phyloP scores from a whole-genome alignment of 2,329 filamentous ascomycete genomes.

The Colletotrichum spaethianum region DNA sequence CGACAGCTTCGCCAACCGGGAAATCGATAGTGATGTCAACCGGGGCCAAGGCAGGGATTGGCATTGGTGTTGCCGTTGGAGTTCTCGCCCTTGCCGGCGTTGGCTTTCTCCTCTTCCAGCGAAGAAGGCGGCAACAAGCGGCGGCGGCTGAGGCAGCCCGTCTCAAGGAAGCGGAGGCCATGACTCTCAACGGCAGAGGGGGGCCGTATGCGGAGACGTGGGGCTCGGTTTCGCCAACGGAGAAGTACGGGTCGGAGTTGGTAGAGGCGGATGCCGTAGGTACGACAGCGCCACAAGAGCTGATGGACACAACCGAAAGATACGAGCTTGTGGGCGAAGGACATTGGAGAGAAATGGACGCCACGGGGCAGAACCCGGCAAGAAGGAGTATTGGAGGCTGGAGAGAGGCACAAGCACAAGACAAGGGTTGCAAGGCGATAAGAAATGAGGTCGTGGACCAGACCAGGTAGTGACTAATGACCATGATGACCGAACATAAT shows the following conservation, averaged over 20 bases:
- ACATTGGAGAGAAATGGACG: constrained; percentile 44
- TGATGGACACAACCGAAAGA: constrained; percentile 45
- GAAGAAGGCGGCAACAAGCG: constrained; percentile 52
- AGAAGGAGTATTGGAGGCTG: constrained; percentile 35
- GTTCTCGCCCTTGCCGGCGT: constrained; percentile 58
- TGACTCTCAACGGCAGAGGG: constrained; percentile 45
- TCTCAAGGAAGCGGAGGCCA: constrained; percentile 45
- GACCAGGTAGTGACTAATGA: constrained; percentile 20
- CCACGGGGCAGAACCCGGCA: constrained; percentile 30
- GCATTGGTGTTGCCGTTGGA: constrained; percentile 64
- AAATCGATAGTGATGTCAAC: constrained; percentile 54
- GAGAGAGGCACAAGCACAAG: constrained; percentile 21
- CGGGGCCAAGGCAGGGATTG: constrained; percentile 70
- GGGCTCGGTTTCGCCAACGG: constrained; percentile 24
- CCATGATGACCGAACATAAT: background rate
- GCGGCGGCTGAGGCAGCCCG: constrained; percentile 44
- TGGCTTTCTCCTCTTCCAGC: constrained; percentile 63
- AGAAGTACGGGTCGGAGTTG: constrained; percentile 23
- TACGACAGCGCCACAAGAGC: constrained; percentile 44
- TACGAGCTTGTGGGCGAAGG: constrained; percentile 55
- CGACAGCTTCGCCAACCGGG: constrained; percentile 49
- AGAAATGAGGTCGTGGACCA: background rate
- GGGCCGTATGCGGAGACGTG: constrained; percentile 27
- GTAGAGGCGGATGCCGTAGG: constrained; percentile 43
- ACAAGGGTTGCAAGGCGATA: background rate